Evolutionary conservation across 2,329 filamentous ascomycete species (phyloP), one percentile per base, ranked within the genome.

Genomic region (Sclerotinia subarctica): DNA sequence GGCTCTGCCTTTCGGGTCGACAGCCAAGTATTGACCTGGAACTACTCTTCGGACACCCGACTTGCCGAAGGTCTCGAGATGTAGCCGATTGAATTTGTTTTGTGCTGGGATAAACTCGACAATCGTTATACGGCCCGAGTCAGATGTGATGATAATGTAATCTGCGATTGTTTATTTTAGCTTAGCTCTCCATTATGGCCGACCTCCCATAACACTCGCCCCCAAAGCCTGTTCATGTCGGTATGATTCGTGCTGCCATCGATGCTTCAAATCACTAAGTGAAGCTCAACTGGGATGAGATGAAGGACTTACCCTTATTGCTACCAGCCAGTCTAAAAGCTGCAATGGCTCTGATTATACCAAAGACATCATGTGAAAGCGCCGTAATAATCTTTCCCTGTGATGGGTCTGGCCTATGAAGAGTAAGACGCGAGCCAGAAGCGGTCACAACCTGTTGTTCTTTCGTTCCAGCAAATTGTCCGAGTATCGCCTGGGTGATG

Each of bases 21-120:
- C 92, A 8, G 94, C 95, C 38, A 99, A 86, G 77, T 97, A 99
- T 79, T 99, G 93, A 70, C 96, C 95, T 2, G 96, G 95, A 56
- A 99, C 88, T 49, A 98, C 94, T 75, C 95, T 89, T 68, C 96
- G 89, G 65, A 98, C 87, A 49, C 95, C 96, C 10, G 95, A 98
- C 80, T 99, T 99, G 73, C 95, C 95, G 78, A 96, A 99, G 0
- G 96, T 99, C 82, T 99, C 96, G 68, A 97, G 86, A 76, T 98
- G 95, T 72, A 98, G 86, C 58, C 93, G 89, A 74, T 89, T 89
- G 80, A 99, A 97, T 60, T 88, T 88, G 78, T 97, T 97, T 78
- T 93, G 89, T 24, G 91, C 86, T 19, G 92, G 90, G 47, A 94
- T 82, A 79, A 97, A 99, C 80, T 97, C 94, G 78, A 98, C 85